phyloP scores from a whole-genome alignment of 768 basidiomycete species.

The Inosperma sp. region DNA sequence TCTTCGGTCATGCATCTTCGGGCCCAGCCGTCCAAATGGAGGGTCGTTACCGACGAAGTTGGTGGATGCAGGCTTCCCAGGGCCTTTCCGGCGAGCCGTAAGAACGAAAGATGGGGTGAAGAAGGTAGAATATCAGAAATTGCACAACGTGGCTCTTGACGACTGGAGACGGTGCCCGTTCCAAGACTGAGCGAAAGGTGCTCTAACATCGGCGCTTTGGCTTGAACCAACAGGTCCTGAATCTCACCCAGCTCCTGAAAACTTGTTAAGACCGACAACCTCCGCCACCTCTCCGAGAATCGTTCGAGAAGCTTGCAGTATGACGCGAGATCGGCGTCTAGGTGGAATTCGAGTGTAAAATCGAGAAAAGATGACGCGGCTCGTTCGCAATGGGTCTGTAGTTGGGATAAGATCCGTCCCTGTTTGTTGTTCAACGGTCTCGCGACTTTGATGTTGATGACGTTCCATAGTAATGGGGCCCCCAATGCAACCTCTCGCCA shows the following conservation, averaged over 20 bases:
- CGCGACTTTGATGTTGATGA: slow-evolving; percentile 31
- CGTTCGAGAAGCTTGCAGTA: slow-evolving; percentile 28
- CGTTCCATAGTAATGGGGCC: slow-evolving; percentile 44
- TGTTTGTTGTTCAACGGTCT: slow-evolving; percentile 17
- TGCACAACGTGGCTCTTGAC: slow-evolving; percentile 25
- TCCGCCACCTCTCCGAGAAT: slow-evolving; percentile 38
- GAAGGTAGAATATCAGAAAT: slow-evolving; percentile 29
- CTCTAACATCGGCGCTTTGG: slow-evolving; percentile 32
- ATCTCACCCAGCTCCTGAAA: slow-evolving; percentile 24
- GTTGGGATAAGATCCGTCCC: slow-evolving; percentile 21
- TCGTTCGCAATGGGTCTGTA: slow-evolving; percentile 36
- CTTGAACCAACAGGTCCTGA: slow-evolving; percentile 23
- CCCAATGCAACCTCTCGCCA: slow-evolving; percentile 41
- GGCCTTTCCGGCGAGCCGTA: slow-evolving; percentile 40
- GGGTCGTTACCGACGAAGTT: slow-evolving; percentile 30
- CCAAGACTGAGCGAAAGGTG: slow-evolving; percentile 38
- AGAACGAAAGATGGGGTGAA: slow-evolving; percentile 33
- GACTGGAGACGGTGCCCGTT: slow-evolving; percentile 17
- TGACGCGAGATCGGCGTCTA: slow-evolving; percentile 22
- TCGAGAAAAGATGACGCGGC: slow-evolving; percentile 36
- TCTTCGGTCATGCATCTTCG: slow-evolving; percentile 31
- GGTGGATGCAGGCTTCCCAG: slow-evolving; percentile 40
- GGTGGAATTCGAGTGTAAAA: slow-evolving; percentile 29
- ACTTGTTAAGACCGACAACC: slow-evolving; percentile 31
- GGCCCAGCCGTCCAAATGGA: slow-evolving; percentile 43